Base-by-base conservation (phyloP, 176 grass and related monocot genomes). In the Paspalum notatum region DNA sequence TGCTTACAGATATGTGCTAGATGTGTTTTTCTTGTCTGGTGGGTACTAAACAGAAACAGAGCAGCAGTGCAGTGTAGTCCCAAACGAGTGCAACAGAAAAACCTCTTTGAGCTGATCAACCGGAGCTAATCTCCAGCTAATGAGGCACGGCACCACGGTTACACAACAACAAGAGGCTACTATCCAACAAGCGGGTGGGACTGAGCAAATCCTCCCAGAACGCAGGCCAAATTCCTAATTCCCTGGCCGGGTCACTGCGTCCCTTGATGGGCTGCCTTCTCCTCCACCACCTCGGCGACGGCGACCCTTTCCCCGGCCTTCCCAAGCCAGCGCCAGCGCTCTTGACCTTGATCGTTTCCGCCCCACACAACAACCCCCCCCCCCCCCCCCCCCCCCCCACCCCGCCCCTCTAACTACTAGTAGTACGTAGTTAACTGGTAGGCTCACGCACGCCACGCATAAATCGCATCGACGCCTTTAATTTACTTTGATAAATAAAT, bases 271-370 rank as follows among this genome's bases (percentile, higher is more conserved):
- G 32, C 2, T 32, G 32, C 32, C 32, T 1, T 3, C 32, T 3
- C 3, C 32, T 72, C 85, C 73, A 83, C 78, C 72, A 87, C 85
- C 80, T 32, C 6, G 10, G 46, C 45, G 85, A 71, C 6, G 10
- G 46, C 45, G 85, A 71, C 78, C 47, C 64, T 59, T 68, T 56
- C 62, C 10, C 58, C 24, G 2, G 3, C 43, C 17, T 71, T 83
- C 8, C 16, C 62, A 68, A 80, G 20, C 12, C 32, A 32, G 32
- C 32, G 32, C 32, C 32, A 32, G 32, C 32, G 32, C 32, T 32
- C 32, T 32, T 3, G 32, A 32, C 3, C 32, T 32, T 32, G 32
- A 32, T 32, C 32, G 32, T 3, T 32, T 32, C 32, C 32, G n/a
- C n/a, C n/a, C n/a, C n/a, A n/a, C n/a, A n/a, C n/a, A n/a, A n/a